phyloP scores from a whole-genome alignment of 257 asterid genomes.

The Fraxinus americana region DNA sequence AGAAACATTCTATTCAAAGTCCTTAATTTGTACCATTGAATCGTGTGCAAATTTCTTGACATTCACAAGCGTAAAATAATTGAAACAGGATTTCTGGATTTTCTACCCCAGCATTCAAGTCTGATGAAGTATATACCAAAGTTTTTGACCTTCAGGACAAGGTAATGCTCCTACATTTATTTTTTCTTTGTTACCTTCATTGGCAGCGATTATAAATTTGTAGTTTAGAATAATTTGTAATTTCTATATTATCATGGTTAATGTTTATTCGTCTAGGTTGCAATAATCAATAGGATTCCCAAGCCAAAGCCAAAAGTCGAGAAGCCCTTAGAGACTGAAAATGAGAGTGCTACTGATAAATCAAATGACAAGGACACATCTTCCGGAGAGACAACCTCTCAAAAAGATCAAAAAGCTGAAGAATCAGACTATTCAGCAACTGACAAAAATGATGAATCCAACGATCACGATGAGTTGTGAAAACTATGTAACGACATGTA shows the following conservation, averaged over 20 bases:
- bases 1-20: background rate
- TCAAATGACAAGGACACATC: constrained; percentile 39
- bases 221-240: background rate
- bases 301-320: constrained; percentile 93
- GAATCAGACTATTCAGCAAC: constrained; percentile 39
- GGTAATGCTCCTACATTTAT: constrained; percentile 43
- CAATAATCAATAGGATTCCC: constrained; percentile 74
- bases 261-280: constrained; percentile 46
- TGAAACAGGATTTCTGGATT: constrained; percentile 66
- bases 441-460: constrained; percentile 37
- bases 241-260: background rate
- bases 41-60: background rate
- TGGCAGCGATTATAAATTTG: background rate
- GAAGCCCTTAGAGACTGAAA: constrained; percentile 65
- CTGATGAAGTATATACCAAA: constrained; percentile 77
- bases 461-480: constrained; percentile 80
- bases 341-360: constrained; percentile 45
- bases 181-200: background rate
- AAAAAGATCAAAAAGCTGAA: constrained; percentile 41
- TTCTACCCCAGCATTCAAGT: constrained; percentile 71
- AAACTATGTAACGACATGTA: constrained; percentile 15
- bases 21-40: constrained; percentile 2
- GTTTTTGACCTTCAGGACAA: constrained; percentile 79
- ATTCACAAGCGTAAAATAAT: background rate
- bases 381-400: constrained; percentile 56